phyloP scores from a whole-genome alignment of 257 asterid genomes.

The Schizonepeta tenuifolia region DNA sequence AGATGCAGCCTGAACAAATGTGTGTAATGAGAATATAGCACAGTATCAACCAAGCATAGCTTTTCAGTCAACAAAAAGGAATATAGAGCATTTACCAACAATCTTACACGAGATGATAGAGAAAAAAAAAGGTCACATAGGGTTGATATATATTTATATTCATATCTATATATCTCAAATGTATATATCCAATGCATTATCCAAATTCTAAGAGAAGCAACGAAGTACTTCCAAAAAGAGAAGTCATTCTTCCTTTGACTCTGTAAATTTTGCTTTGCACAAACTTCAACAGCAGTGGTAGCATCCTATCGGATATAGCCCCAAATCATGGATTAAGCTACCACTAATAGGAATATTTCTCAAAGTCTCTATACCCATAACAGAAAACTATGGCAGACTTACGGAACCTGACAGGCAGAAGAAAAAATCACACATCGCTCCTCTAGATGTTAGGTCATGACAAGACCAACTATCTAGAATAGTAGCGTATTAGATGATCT shows the following conservation, averaged over 20 bases:
- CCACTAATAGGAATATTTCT: background rate
- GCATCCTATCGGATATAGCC: background rate
- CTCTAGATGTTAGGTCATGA: background rate
- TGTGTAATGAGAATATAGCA: conserved; percentile 21
- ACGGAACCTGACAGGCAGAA: background rate
- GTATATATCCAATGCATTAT: background rate
- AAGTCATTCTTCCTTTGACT: background rate
- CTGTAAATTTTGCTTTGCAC: background rate
- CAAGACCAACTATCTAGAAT: background rate
- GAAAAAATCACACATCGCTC: background rate
- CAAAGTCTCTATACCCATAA: background rate
- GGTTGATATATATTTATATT: background rate
- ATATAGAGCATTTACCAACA: background rate
- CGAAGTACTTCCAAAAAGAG: background rate
- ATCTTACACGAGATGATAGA: conserved; percentile 13
- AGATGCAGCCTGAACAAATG: conserved; percentile 72
- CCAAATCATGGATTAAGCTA: background rate
- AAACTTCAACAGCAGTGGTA: conserved; percentile 7
- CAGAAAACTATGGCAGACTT: background rate
- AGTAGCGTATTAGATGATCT: background rate
- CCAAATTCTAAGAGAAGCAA: background rate
- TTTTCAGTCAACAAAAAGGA: conserved; percentile 17
- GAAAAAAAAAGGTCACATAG: background rate
- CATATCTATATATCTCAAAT: background rate
- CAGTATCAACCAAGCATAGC: background rate